Evolutionary conservation across 2,329 filamentous ascomycete genomes (phyloP).

Genomic region (Cytospora schulzeri): DNA sequence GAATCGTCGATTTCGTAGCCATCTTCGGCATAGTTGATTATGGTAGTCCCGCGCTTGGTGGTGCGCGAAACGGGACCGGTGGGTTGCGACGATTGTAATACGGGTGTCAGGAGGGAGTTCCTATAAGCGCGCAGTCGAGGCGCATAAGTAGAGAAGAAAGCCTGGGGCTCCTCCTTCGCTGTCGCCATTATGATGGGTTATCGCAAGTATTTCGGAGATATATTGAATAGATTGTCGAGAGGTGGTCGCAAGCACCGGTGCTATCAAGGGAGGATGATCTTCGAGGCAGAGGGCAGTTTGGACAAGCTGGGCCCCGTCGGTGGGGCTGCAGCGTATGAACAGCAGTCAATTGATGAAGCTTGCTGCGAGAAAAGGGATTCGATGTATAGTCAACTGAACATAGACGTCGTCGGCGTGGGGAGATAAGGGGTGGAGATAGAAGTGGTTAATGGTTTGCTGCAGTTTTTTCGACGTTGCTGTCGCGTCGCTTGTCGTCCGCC

Average conservation of each 20-base stretch:
- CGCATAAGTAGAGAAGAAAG: conserved; percentile 89
- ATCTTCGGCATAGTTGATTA: conserved; percentile 97
- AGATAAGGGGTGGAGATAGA: conserved; percentile 8
- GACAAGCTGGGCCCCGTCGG: conserved; percentile 17
- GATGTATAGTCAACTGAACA: background rate
- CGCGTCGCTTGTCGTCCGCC: conserved; percentile 18
- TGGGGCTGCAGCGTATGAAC: conserved; percentile 14
- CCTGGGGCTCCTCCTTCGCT: conserved; percentile 62
- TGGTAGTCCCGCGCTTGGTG: conserved; percentile 95
- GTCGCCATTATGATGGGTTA: conserved; percentile 45
- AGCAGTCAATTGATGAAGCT: conserved; percentile 1
- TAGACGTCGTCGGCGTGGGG: background rate
- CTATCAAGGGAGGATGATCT: conserved; percentile 14
- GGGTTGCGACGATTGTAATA: conserved; percentile 71
- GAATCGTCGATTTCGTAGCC: conserved; percentile 80
- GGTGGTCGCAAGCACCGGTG: conserved; percentile 1
- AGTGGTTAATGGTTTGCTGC: conserved; percentile 5
- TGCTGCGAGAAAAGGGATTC: background rate
- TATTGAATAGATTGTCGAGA: background rate
- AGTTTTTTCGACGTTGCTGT: conserved; percentile 22
- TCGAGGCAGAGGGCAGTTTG: conserved; percentile 11
- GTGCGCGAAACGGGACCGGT: conserved; percentile 72
- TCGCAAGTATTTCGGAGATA: background rate
- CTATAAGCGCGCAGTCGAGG: conserved; percentile 86
- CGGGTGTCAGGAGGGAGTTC: conserved; percentile 87